Conservation (phyloP, 1,139 yeast genomes). For the Nakaseomyces sp. region DNA sequence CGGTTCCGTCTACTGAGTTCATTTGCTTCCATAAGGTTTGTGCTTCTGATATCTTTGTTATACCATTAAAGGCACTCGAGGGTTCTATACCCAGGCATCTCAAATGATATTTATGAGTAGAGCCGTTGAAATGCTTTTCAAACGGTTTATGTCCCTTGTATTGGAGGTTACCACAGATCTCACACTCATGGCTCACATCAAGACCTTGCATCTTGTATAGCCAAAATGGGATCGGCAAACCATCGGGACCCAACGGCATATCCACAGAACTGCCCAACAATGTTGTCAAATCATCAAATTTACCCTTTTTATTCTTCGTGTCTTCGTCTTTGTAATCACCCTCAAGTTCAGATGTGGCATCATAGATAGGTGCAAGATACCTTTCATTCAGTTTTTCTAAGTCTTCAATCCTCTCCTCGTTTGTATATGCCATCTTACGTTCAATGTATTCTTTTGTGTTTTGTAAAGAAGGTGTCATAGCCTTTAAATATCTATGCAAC, state of each 20-base stretch:
- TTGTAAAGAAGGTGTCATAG: slow-evolving; percentile 18
- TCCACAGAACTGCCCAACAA: slow-evolving; percentile 40
- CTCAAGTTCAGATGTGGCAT: slow-evolving; percentile 20
- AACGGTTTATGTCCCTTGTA: slow-evolving; percentile 71
- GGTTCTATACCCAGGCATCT: slow-evolving; percentile 64
- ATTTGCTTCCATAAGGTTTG: slow-evolving; percentile 45
- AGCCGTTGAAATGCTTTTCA: slow-evolving; percentile 63
- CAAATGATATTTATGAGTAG: slow-evolving; percentile 67
- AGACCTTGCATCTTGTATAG: slow-evolving; percentile 82
- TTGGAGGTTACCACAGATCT: slow-evolving; percentile 70
- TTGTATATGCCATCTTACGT: slow-evolving; percentile 57
- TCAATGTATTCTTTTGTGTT: slow-evolving; percentile 56
- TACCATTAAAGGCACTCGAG: slow-evolving; percentile 49
- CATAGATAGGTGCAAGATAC: slow-evolving; percentile 28
- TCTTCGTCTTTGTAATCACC: slow-evolving; percentile 13
- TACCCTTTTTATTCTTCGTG: slow-evolving; percentile 4
- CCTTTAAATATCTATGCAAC: slow-evolving; percentile 16
- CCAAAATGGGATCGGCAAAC: slow-evolving; percentile 91
- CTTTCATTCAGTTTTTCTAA: slow-evolving; percentile 49
- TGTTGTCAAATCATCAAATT: slow-evolving; percentile 23
- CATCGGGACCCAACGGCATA: slow-evolving; percentile 79
- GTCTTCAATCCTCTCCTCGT: slow-evolving; percentile 34
- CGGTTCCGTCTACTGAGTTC: slow-evolving; percentile 11
- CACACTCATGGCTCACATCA: slow-evolving; percentile 66
- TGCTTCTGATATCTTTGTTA: slow-evolving; percentile 64